phyloP scores from a whole-genome alignment of 73 alveolate species.

The Paramecium caudatum region DNA sequence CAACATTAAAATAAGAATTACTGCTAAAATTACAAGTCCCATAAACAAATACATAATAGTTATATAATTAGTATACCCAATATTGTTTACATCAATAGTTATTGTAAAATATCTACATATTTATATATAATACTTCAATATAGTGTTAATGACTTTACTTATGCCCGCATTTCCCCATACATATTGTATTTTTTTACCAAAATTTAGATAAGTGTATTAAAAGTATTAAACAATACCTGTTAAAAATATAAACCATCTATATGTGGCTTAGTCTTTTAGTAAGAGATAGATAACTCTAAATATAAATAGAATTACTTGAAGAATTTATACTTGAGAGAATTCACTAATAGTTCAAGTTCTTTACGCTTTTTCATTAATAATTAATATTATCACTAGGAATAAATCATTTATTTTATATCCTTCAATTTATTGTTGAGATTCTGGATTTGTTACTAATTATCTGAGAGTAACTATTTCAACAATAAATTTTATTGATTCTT shows the following conservation, averaged over 20 bases:
- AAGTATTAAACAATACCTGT: not conserved
- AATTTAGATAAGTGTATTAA: conserved; percentile 8
- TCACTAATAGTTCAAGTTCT: not conserved
- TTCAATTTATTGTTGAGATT: not conserved
- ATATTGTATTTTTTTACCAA: conserved; percentile 3
- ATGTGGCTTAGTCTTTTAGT: not conserved
- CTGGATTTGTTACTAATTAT: not conserved
- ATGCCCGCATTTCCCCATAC: conserved; percentile 3
- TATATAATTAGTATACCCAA: not conserved
- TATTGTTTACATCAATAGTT: not conserved
- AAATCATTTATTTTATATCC: conserved; percentile 35
- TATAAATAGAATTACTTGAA: conserved; percentile 30
- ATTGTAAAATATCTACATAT: conserved; percentile 16
- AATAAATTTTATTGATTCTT: not conserved
- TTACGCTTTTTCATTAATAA: not conserved
- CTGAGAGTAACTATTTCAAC: not conserved
- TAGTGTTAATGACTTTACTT: not conserved
- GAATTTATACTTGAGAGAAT: conserved; percentile 28
- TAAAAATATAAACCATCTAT: not conserved
- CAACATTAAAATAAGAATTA: not conserved
- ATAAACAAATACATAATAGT: not conserved
- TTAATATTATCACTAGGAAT: conserved; percentile 4
- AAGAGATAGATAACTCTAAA: conserved; percentile 8
- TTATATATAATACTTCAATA: not conserved
- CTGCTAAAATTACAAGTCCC: not conserved